Base-by-base conservation (phyloP, 441 rosid genomes). In the Caryocar brasiliense region DNA sequence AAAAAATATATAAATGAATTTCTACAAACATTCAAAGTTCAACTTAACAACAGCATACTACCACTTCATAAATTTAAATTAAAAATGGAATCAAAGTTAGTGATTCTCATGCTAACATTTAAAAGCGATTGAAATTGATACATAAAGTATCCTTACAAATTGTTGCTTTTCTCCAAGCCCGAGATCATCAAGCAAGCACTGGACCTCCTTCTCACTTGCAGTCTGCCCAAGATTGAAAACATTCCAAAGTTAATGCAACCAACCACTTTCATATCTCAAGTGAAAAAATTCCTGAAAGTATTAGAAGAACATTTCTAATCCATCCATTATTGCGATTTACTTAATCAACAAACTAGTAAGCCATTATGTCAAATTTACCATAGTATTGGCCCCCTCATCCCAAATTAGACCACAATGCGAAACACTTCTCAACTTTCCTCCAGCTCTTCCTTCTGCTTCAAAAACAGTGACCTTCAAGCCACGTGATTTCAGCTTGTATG, bases 361-460 rank as follows among this genome's bases (percentile, higher is more conserved):
- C n/a, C n/a, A n/a, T n/a, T n/a, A n/a, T n/a, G n/a, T n/a, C n/a
- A n/a, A n/a, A n/a, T n/a, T 47, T 35, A 84, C 95, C 98, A 91
- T 84, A 0, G 98, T 86, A 72, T 86, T 91, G 10, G 98, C 96
- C 66, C 98, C 98, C 62, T 86, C 85, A 6, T 91, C 98, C 98
- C 98, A 91, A 61, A 82, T 46, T 35, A 91, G 74, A 40, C 73
- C 95, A 23, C 68, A 61, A 40, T 27, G 71, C 7, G 67, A 69
- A 56, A 79, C 78, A 70, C 93, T 86, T 59, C 79, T 79, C 58
- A 86, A 66, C 77, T 66, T 91, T 56, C 98, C 98, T 59, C 98
- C 96, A 40, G 76, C 79, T 66, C 81, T 75, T 49, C 51, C 95
- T 57, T 86, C 93, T 36, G 95, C 77, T 80, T 85, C 96, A 58